Evolutionary conservation across 768 basidiomycete genomes (phyloP), one percentile per base, ranked within the genome.

Genomic region (Lactarius quietus): DNA sequence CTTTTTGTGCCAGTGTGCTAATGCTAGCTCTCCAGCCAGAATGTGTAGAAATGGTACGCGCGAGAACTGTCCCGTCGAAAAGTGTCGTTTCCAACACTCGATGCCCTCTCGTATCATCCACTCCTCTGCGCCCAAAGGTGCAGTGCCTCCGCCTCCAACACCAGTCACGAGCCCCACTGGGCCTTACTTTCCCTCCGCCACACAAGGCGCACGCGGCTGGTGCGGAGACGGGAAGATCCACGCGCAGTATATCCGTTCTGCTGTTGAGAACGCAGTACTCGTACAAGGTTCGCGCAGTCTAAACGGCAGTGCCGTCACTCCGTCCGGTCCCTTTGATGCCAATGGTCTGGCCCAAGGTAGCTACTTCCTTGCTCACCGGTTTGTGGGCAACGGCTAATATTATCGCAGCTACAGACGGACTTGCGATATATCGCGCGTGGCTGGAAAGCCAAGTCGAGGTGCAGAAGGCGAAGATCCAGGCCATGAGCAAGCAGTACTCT

Each of bases 11-110:
- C 8, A 45, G 43, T 10, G 26, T 26, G 14, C 54, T 61, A 29
- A 61, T 23, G 14, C 28, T n/a, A 5, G 38, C 35, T 31, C 15
- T 60, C 36, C 10, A 65, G 64, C 8, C 41, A 56, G 48, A 14
- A 33, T 57, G 29, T 65, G 60, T 29, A 61, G 43, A 52, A 9
- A 65, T 23, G 60, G 64, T 4, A 57, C 61, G 60, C 55, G 54
- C 8, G 55, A 52, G 17, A 54, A 65, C 18, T 61, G 64, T 17
- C 55, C 60, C 10, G 23, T 57, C 31, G 12, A 41, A 3, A 61
- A 43, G 26, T 61, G 64, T 39, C 28, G 26, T 12, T 28, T 52
- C 36, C 54, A 18, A 26, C 48, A 51, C 23, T 6, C 36, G 20
- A 28, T 23, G 6, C 38, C 45, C 7, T 3, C 36, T 28, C n/a